Base-by-base conservation (phyloP, 2,329 filamentous ascomycete species). In the Scedosporium boydii region DNA sequence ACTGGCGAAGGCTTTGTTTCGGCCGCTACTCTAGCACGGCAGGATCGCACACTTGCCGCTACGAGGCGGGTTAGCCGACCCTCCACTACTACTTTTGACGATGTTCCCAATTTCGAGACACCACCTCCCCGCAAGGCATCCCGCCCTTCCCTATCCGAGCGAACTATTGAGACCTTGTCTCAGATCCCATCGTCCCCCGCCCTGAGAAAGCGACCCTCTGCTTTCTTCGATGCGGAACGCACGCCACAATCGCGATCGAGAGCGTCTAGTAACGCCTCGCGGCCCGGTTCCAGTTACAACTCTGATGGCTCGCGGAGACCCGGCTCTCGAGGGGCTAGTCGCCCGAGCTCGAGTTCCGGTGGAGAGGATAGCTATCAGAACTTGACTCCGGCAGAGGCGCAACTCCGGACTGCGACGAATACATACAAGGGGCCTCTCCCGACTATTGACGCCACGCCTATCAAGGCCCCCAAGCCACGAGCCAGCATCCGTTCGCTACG, bases 121-220 rank as follows among this genome's bases (percentile, higher is more conserved):
- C 51, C 51, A 6, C 23, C 51, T 23, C 51, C 6, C 12, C 18
- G 12, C 12, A 55, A 27, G 21, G 51, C 18, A 55, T 23, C 51
- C 1, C 51, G 76, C 61, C 79, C 83, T 60, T 93, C 90, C 0
- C 78, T 97, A 3, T 86, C 89, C 0, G 93, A 97, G 68, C 82
- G 93, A 63, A 96, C 93, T 0, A 87, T 96, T 51, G 91, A 96
- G 72, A 96, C 91, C 0, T 77, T 97, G 5, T 83, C 91, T 3
- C 84, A 86, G 57, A 78, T 96, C 34, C 90, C 92, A 0, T 86
- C 90, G 0, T 95, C 92, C 0, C 92, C 93, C 4, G 84, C 84
- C 0, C 73, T 89, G 56, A 84, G 81, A 60, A 84, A 85, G 63
- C 84, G 86, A 61, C 78, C 82, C 7, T 91, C 90, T 0, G 86